Percentiles rank a stretch among this genome's conserved stretches.
These are phyloP conservation scores for Xylariaceae sp. DNA, from an alignment of 2,329 filamentous ascomycete genomes.

Conservation along the genomic window DNA sequence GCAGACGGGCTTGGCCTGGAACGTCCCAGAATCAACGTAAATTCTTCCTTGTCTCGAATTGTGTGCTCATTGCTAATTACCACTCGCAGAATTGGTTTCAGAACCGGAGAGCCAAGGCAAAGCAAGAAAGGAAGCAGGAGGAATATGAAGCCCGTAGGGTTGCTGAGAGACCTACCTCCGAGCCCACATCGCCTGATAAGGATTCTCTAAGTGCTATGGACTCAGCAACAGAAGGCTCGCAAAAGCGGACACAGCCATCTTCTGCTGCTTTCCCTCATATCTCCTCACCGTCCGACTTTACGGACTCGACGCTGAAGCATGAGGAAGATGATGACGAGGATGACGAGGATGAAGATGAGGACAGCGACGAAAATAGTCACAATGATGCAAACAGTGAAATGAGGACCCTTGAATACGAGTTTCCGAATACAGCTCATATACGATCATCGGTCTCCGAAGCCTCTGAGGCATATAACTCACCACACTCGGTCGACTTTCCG, in stretches of 20 bases:
- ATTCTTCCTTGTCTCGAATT: conserved; percentile 19
- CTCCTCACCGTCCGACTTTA: conserved; percentile 22
- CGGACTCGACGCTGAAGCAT: conserved; percentile 18
- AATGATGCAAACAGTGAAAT: not conserved
- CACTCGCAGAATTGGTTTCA: conserved; percentile 64
- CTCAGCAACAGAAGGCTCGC: conserved; percentile 28
- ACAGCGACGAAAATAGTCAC: not conserved
- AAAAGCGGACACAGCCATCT: conserved; percentile 35
- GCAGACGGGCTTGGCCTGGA: conserved; percentile 63
- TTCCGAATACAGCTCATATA: conserved; percentile 15
- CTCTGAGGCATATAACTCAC: conserved; percentile 24
- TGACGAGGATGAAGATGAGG: conserved; percentile 9
- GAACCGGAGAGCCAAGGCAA: conserved; percentile 62
- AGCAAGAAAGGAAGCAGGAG: conserved; percentile 59
- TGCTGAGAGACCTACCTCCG: conserved; percentile 37
- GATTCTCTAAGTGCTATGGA: conserved; percentile 20
- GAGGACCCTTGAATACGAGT: conserved; percentile 1
- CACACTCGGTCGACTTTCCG: conserved; percentile 21
- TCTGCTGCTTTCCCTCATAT: conserved; percentile 35
- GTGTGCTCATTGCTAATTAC: conserved; percentile 17
- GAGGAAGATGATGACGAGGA: conserved; percentile 18
- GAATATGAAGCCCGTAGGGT: conserved; percentile 46
- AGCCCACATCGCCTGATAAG: conserved; percentile 32
- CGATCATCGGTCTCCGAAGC: conserved; percentile 11
- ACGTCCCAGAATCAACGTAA: conserved; percentile 61